Evolutionary conservation across 2,329 filamentous ascomycete species (phyloP), one percentile per base, ranked within the genome.

Genomic region (Fusarium sulawesiense): DNA sequence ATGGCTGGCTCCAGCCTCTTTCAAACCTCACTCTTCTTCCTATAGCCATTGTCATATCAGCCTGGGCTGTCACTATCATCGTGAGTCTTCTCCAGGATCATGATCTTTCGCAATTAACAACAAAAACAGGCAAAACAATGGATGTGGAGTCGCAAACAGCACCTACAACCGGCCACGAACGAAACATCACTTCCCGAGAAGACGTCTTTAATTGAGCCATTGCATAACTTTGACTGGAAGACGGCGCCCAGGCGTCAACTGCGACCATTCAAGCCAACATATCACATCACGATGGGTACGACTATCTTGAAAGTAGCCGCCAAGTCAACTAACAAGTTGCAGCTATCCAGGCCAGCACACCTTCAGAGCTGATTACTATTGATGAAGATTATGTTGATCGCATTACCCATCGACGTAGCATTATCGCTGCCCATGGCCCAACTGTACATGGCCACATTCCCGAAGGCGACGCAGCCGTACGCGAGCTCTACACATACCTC

Each of bases 361-460:
- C 84, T 0, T 85, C 85, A 0, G 82, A 88, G 14, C 80, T 88
- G 16, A 85, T 89, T 66, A 78, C 82, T 14, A 81, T 89, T 20
- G 87, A 89, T 70, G 76, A 74, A 40, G 82, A 85, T 61, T 89
- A 88, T 73, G 76, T 81, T 9, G 72, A 79, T 10, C 80, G 84
- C 3, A 78, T 88, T 27, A 78, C 66, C 1, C 70, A 79, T 4
- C 80, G 85, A 6, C 78, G 79, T 3, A 42, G 68, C 0, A 78
- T 83, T 13, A 80, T 87, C 41, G 53, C 63, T 11, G 29, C 23
- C 3, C 49, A 67, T 40, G 56, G 64, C 4, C 16, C 72, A 2
- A 78, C 78, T 3, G 83, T 85, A 1, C 78, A 84, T 23, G 85
- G 85, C 1, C 81, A 78, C 29, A 75, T 82, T 0, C 80, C 81